A percentile compares a stretch with the other conserved stretches of the same genome.
These are phyloP conservation scores for Morella rubra DNA, from an alignment of 306 rosid species.

Conservation along the genomic window DNA sequence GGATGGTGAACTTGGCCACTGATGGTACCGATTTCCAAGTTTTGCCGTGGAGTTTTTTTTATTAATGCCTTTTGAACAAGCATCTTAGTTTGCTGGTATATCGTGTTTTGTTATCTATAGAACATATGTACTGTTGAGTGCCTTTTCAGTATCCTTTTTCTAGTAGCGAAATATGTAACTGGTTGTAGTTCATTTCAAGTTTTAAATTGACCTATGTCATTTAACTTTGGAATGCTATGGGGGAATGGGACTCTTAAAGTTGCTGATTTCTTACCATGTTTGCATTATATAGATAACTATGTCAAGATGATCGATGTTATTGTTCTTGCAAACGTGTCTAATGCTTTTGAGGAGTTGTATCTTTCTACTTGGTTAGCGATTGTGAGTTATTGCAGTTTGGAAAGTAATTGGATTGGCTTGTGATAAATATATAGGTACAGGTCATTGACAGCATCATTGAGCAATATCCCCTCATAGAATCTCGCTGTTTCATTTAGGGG, in stretches of 20 bases:
- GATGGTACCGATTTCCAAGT: conserved; percentile 34
- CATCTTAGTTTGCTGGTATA: conserved; percentile 39
- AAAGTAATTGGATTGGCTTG: not conserved
- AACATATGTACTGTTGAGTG: conserved; percentile 43
- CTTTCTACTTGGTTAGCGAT: not conserved
- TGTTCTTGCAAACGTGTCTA: not conserved
- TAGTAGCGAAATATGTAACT: conserved; percentile 38
- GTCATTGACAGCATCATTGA: not conserved
- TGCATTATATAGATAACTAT: conserved; percentile 8
- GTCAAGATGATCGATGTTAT: not conserved
- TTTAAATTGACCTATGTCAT: conserved; percentile 37
- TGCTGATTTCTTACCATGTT: conserved; percentile 7
- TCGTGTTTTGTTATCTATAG: conserved; percentile 47
- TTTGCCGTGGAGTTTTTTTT: conserved; percentile 30
- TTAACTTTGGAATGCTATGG: conserved; percentile 26
- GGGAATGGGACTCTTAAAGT: conserved; percentile 12
- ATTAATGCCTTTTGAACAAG: conserved; percentile 33
- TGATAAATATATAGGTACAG: not conserved
- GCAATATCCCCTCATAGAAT: not conserved
- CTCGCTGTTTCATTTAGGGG: no score
- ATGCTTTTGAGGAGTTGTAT: not conserved
- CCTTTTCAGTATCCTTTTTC: conserved; percentile 32
- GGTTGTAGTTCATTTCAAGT: conserved; percentile 30
- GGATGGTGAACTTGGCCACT: conserved; percentile 24
- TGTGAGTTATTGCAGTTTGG: not conserved